phyloP scores from a whole-genome alignment of 2,329 filamentous ascomycete genomes.

The Aciculosporium take region DNA sequence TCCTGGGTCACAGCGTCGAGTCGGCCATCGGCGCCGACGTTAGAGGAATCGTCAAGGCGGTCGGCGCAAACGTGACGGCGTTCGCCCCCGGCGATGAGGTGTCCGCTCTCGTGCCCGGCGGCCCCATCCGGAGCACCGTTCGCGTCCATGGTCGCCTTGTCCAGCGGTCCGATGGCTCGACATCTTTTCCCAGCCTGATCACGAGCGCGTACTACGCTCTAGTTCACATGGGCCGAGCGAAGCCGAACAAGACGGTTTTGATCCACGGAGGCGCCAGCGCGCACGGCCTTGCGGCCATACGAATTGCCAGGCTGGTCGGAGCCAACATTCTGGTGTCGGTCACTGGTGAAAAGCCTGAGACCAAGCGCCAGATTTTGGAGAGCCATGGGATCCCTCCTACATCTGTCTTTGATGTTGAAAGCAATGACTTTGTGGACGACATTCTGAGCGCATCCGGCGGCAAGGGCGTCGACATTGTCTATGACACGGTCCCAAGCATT shows the following conservation, averaged over 20 bases:
- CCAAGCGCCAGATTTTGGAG: conserved; percentile 24
- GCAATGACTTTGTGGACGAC: conserved; percentile 18
- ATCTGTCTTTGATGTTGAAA: conserved; percentile 24
- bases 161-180: conserved; percentile 10
- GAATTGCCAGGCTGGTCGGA: conserved; percentile 22
- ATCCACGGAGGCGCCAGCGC: conserved; percentile 30
- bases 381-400: conserved; percentile 19
- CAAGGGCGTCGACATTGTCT: conserved; percentile 27
- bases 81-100: conserved; percentile 28
- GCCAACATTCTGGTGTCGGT: conserved; percentile 30
- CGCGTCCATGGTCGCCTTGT: conserved; percentile 24
- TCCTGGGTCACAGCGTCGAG: conserved; percentile 18
- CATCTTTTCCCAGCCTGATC: conserved; percentile 23
- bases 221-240: conserved; percentile 15
- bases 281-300: conserved; percentile 29
- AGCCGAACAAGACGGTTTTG: conserved; percentile 21
- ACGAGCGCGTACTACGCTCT: conserved; percentile 30
- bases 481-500: conserved; percentile 28
- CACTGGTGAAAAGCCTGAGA: conserved; percentile 11
- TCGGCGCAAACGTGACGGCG: conserved; percentile 18
- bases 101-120: conserved; percentile 21
- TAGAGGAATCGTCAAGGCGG: conserved; percentile 20
- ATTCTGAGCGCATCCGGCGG: conserved; percentile 19
- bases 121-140: conserved; percentile 21
- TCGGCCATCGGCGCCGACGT: conserved; percentile 27